A percentile compares a stretch with the other conserved stretches of the same genome.
Conservation (phyloP, 2,329 filamentous ascomycete genomes). For the Ceratocystis variospora region DNA sequence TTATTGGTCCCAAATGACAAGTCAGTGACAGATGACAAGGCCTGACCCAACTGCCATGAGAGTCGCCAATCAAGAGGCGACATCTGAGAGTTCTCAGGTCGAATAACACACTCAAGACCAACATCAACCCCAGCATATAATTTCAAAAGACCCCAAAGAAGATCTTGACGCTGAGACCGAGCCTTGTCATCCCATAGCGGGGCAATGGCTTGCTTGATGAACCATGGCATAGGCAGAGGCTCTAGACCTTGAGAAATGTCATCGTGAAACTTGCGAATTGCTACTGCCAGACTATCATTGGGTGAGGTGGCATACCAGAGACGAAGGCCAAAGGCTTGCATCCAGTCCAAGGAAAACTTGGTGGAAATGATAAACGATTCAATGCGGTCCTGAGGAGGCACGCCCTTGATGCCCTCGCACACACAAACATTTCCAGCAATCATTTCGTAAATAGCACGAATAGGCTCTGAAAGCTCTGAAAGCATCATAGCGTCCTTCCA, state of each 20-base stretch:
- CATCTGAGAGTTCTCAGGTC: slow-evolving; percentile 62
- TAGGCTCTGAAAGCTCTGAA: slow-evolving; percentile 71
- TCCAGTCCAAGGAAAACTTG: slow-evolving; percentile 80
- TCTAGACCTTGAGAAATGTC: slow-evolving; percentile 62
- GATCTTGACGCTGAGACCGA: slow-evolving; percentile 51
- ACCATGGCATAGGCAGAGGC: slow-evolving; percentile 58
- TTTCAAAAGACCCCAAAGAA: slow-evolving; percentile 77
- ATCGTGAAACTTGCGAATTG: slow-evolving; percentile 57
- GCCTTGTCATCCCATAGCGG: slow-evolving; percentile 48
- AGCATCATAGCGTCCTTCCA: slow-evolving; percentile 76
- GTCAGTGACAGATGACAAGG: slow-evolving; percentile 39
- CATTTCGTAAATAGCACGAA: slow-evolving; percentile 80
- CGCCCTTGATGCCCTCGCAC: slow-evolving; percentile 61
- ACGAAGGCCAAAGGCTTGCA: slow-evolving; percentile 79
- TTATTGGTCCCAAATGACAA: slow-evolving; percentile 41
- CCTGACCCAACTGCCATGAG: slow-evolving; percentile 71
- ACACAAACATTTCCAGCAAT: slow-evolving; percentile 76
- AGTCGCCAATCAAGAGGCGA: slow-evolving; percentile 63
- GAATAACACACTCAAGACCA: slow-evolving; percentile 55
- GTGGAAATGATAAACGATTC: slow-evolving; percentile 70
- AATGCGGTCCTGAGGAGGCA: slow-evolving; percentile 64
- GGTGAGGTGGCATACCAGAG: slow-evolving; percentile 72
- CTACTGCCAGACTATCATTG: slow-evolving; percentile 55
- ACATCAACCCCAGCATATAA: slow-evolving; percentile 52
- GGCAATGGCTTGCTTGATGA: slow-evolving; percentile 44